These are phyloP conservation scores for Phytophthora foliorum DNA, from an alignment of 352 stramenopile genomes.

Conservation along the genomic window DNA sequence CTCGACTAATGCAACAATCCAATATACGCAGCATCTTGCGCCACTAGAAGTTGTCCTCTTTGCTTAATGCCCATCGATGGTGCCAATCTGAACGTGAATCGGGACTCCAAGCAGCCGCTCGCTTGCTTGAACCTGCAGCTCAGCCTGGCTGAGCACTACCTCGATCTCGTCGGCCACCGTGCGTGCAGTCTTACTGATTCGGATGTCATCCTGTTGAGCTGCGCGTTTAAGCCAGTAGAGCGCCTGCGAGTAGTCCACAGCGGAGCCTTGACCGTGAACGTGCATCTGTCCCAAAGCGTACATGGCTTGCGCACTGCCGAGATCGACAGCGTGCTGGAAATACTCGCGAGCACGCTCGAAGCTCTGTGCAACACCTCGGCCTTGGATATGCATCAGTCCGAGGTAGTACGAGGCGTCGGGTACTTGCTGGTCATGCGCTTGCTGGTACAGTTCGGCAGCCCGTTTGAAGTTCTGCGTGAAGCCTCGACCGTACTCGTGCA, in stretches of 20 bases:
- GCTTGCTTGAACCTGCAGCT: slow-evolving; percentile 50
- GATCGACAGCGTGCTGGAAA: slow-evolving; percentile 53
- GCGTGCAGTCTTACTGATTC: slow-evolving; percentile 33
- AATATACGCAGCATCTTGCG: slow-evolving; percentile 12
- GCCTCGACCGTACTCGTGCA: slow-evolving; percentile 65
- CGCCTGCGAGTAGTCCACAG: slow-evolving; percentile 60
- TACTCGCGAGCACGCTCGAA: slow-evolving; percentile 38
- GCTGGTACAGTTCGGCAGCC: slow-evolving; percentile 49
- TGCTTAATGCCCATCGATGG: slow-evolving; percentile 36
- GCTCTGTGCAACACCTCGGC: slow-evolving; percentile 56
- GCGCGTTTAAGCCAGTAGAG: slow-evolving; percentile 60
- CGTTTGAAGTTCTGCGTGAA: slow-evolving; percentile 42
- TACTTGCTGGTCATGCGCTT: slow-evolving; percentile 35
- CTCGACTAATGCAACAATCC: slow-evolving; percentile 5
- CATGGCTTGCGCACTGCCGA: slow-evolving; percentile 57
- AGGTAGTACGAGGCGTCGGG: slow-evolving; percentile 67
- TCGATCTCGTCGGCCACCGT: slow-evolving; percentile 50
- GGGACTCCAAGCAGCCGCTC: slow-evolving; percentile 55
- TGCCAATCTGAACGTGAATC: slow-evolving; percentile 53
- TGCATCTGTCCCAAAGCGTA: slow-evolving; percentile 63
- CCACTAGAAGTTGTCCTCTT: neutral
- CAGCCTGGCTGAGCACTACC: slow-evolving; percentile 47
- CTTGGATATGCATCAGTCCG: slow-evolving; percentile 52
- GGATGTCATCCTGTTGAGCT: slow-evolving; percentile 35
- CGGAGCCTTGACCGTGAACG: slow-evolving; percentile 39